These are phyloP conservation scores for Glonium stellatum DNA, from an alignment of 495 filamentous ascomycete genomes.

Conservation along the genomic window DNA sequence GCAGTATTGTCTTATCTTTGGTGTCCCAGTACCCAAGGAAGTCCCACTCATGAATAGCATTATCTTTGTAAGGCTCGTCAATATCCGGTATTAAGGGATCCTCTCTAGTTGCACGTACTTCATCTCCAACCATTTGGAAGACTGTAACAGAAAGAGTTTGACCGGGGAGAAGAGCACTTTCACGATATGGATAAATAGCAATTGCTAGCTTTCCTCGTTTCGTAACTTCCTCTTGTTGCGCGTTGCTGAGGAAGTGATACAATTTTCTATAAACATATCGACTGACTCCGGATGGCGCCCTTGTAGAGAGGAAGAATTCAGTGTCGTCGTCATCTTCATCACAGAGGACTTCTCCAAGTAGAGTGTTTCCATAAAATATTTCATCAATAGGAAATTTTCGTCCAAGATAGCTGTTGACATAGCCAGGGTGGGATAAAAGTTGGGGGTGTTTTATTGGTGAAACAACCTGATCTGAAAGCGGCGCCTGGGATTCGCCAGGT, in stretches of 20 bases:
- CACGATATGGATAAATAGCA: conserved; percentile 36
- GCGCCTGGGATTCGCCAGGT: too few species aligned
- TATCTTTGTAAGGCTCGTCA: not conserved
- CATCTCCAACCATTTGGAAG: conserved; percentile 10
- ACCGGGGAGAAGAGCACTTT: conserved; percentile 6
- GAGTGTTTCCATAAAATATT: conserved; percentile 36
- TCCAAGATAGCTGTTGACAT: conserved; percentile 32
- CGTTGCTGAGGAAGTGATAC: conserved; percentile 29
- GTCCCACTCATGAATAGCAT: conserved; percentile 35
- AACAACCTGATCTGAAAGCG: not conserved
- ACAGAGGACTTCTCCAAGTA: conserved; percentile 25
- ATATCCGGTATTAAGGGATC: conserved; percentile 8
- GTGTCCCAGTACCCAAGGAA: conserved; percentile 42
- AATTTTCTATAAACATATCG: conserved; percentile 30
- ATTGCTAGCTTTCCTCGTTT: conserved; percentile 22
- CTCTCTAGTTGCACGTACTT: conserved; percentile 12
- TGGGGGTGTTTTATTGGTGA: not conserved
- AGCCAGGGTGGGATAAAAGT: not conserved
- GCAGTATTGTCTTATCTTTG: conserved; percentile 43
- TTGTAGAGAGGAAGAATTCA: not conserved
- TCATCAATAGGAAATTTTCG: conserved; percentile 34
- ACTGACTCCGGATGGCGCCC: not conserved
- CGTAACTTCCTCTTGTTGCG: conserved; percentile 21
- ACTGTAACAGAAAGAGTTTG: conserved; percentile 17
- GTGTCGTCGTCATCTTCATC: not conserved